Evolutionary conservation across 257 asterid species (phyloP).

Genomic region (Salvia hispanica): DNA sequence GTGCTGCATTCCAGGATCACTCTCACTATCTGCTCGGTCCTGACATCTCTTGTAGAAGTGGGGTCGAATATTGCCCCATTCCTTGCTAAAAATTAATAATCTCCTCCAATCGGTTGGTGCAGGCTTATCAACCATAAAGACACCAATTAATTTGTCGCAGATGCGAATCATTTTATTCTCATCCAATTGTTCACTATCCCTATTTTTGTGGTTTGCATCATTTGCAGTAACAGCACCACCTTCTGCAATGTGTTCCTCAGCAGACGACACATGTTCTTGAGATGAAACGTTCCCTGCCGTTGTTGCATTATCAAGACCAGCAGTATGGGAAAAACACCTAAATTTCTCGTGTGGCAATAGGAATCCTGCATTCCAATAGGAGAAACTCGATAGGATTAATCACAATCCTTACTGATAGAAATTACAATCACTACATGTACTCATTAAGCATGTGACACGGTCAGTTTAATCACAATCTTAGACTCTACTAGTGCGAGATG

Average conservation of each 20-base stretch:
- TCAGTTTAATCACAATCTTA: background rate
- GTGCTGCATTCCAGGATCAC: slow-evolving; percentile 80
- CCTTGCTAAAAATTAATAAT: slow-evolving; percentile 76
- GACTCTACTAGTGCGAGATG: background rate
- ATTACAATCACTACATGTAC: background rate
- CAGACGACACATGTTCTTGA: slow-evolving; percentile 35
- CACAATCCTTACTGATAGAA: background rate
- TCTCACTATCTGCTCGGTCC: slow-evolving; percentile 65
- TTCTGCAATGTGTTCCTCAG: slow-evolving; percentile 34
- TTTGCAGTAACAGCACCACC: slow-evolving; percentile 25
- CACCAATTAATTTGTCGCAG: slow-evolving; percentile 78
- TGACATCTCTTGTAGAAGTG: slow-evolving; percentile 77
- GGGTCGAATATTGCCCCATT: slow-evolving; percentile 79
- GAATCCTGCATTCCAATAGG: slow-evolving; percentile 39
- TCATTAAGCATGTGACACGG: background rate
- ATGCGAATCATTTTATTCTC: slow-evolving; percentile 64
- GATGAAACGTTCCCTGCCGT: slow-evolving; percentile 39
- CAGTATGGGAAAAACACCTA: slow-evolving; percentile 34
- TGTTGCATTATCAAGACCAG: slow-evolving; percentile 48
- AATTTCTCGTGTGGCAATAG: slow-evolving; percentile 30
- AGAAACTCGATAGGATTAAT: background rate
- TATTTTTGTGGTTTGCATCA: slow-evolving; percentile 30
- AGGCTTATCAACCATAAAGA: slow-evolving; percentile 90
- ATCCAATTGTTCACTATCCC: slow-evolving; percentile 44
- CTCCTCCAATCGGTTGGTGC: slow-evolving; percentile 88